Evolutionary conservation across 2,329 filamentous ascomycete species (phyloP), one percentile per base, ranked within the genome.

Genomic region (Pyrenophora graminea): DNA sequence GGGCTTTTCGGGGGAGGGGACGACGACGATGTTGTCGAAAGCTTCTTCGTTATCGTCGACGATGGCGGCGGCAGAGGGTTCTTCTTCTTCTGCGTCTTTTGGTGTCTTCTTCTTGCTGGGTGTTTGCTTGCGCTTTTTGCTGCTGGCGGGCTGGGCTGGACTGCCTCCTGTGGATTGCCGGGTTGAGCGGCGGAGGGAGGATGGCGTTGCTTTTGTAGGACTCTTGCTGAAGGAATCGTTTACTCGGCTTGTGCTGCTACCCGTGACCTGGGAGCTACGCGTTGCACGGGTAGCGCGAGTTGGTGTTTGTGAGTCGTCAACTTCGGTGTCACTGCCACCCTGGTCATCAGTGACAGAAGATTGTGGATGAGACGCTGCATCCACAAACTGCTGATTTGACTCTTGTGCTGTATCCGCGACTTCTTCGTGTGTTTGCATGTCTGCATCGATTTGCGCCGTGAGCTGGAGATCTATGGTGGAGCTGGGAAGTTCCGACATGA

Each of bases 11-110:
- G 43, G 38, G 7, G 34, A 39, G 3, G 62, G 52, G 3, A 68
- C 70, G 17, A 77, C 72, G 13, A 75, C 64, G 41, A 78, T 77
- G 47, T 73, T 74, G 36, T 76, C 75, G 18, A 66, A 66, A 17
- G 75, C 67, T 4, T 64, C 67, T 6, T 74, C 70, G 1, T 70
- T 63, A 4, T 71, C 63, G 6, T 45, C 40, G n/a, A 52, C 34
- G 8, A 15, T 2, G 19, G 45, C 17, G 8, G 23, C 33, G 1
- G 21, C 23, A 7, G 8, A 6, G 6, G 42, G 23, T 2, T 13
- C 27, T 41, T 36, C 31, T 33, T 43, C 31, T 13, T 47, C 51
- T 33, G 19, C 43, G 42, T 51, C 43, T 17, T 44, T 45, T 50
- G 55, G 66, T n/a, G 33, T 41, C 31, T 64, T 61, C 47, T 61